Base-by-base conservation (phyloP, 257 asterid species). In the Nyctanthes arbortristis region DNA sequence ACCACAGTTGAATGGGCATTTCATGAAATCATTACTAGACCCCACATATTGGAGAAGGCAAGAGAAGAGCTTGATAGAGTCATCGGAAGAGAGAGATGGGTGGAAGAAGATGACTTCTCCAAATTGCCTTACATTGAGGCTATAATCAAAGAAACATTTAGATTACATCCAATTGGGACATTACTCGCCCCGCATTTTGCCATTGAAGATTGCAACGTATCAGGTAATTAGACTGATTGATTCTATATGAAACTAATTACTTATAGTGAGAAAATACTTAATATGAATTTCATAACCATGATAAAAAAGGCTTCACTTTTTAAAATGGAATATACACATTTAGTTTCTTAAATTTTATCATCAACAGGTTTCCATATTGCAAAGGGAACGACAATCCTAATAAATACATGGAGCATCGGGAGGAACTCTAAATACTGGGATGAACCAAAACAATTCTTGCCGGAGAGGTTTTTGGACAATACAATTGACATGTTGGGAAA, bases 61-160 rank as follows among this genome's bases (percentile, higher is more conserved):
- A n/a, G n/a, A n/a, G n/a, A n/a, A n/a, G n/a, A n/a, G n/a, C n/a
- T n/a, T n/a, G n/a, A n/a, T n/a, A n/a, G n/a, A n/a, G n/a, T n/a
- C 1, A 70, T 76, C 9, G 83, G 83, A 37, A 74, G 72, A 47
- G 74, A 67, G 9, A 71, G 78, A 65, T 81, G 85, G 82, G 78
- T 77, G 2, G 85, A 81, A 52, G 85, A 77, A 67, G 35, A 61
- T 0, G 85, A 81, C 58, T 63, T 63, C 45, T 65, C 77, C 4
- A 58, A 65, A 40, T 32, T 81, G 34, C 82, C 80, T 49, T 81
- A 81, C 32, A 33, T 77, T 10, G 80, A 81, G 1, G 73, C 80
- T 66, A 60, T 81, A 28, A 74, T 81, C 77, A 74, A 57, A 68
- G 85, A 81, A 31, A n/a, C 82, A 3, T 16, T 74, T 24, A 71